Evolutionary conservation across 164 flowering plant species (phyloP), one percentile per base, ranked within the genome.

Genomic region (Annona cherimola): DNA sequence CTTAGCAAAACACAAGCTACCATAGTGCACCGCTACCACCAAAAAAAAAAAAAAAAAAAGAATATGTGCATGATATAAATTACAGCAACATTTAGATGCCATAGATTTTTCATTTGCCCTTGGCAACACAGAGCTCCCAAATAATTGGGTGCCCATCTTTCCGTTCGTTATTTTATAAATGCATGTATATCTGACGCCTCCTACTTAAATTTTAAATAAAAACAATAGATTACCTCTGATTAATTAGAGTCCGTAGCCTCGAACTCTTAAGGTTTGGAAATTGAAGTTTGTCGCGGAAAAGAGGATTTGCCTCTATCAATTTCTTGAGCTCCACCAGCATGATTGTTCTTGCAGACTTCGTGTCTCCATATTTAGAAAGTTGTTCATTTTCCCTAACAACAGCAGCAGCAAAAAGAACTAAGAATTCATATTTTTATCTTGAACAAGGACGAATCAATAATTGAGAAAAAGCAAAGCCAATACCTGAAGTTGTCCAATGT

Each of bases 231-330:
- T 74, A 93, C 98, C 98, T 91, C 76, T 91, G 95, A 62, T 90
- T 93, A 61, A 93, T 89, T 5, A 93, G 87, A 40, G 93, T 86
- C 50, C 94, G 79, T 42, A 93, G 74, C 72, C 98, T 85, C 67
- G 98, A 90, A 72, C 79, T 83, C 76, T 85, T 91, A 2, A 91
- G 85, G 77, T 65, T 77, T 6, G 98, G 98, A 69, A 91, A 91
- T 69, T 84, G 86, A 71, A 93, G 68, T 79, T 93, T 93, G 46
- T 91, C 97, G 43, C 94, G 92, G 66, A 93, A 89, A 59, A 90
- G 76, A 2, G 98, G 98, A 75, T 93, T 93, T 19, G 93, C 95
- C 75, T 90, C 95, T 64, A 93, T 91, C 61, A 93, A 87, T 84
- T 89, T 89, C 81, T 89, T 93, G 35, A 91, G 86, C 73, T 91